Percentiles rank a stretch among this genome's conserved stretches.
Conservation (phyloP, 2,329 filamentous ascomycete genomes). For the Albifimbria verrucaria region DNA sequence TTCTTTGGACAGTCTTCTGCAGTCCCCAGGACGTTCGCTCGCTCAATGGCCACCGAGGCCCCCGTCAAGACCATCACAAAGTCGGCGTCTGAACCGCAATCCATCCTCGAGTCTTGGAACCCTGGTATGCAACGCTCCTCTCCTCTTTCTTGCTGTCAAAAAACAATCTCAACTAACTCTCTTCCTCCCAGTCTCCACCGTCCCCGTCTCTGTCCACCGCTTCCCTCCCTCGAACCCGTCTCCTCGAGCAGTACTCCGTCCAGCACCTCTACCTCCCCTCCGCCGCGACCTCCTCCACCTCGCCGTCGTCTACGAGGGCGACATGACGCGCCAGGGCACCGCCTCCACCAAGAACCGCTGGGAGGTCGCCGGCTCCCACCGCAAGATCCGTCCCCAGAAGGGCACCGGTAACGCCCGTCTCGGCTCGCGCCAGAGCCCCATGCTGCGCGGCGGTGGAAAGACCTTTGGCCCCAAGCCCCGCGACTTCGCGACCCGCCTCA, state of each 20-base stretch:
- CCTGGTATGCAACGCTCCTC: slow-evolving; percentile 34
- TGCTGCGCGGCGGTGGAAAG: slow-evolving; percentile 82
- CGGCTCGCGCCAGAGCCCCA: slow-evolving; percentile 77
- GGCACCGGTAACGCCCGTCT: slow-evolving; percentile 76
- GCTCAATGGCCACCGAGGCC: slow-evolving; percentile 56
- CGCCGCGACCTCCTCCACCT: slow-evolving; percentile 90
- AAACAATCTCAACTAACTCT: slow-evolving; percentile 10
- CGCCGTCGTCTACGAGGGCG: slow-evolving; percentile 89
- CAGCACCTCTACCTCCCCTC: slow-evolving; percentile 81
- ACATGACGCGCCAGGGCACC: slow-evolving; percentile 81
- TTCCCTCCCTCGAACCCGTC: slow-evolving; percentile 84
- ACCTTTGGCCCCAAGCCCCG: slow-evolving; percentile 86
- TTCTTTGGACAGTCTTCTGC: slow-evolving; percentile 25
- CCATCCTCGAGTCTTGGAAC: slow-evolving; percentile 39
- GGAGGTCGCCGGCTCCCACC: slow-evolving; percentile 79
- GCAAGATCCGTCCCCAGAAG: slow-evolving; percentile 84
- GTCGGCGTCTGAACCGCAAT: slow-evolving; percentile 26
- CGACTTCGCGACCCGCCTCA: slow-evolving; percentile 82
- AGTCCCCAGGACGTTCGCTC: slow-evolving; percentile 39
- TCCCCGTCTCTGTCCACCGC: slow-evolving; percentile 80
- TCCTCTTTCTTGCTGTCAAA: not conserved
- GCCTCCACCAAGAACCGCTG: slow-evolving; percentile 77
- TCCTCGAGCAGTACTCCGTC: slow-evolving; percentile 74
- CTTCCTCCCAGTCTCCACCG: slow-evolving; percentile 49
- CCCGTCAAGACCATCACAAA: slow-evolving; percentile 34